Conservation (phyloP, 2,329 filamentous ascomycete genomes). For the Aspergillus latus region DNA sequence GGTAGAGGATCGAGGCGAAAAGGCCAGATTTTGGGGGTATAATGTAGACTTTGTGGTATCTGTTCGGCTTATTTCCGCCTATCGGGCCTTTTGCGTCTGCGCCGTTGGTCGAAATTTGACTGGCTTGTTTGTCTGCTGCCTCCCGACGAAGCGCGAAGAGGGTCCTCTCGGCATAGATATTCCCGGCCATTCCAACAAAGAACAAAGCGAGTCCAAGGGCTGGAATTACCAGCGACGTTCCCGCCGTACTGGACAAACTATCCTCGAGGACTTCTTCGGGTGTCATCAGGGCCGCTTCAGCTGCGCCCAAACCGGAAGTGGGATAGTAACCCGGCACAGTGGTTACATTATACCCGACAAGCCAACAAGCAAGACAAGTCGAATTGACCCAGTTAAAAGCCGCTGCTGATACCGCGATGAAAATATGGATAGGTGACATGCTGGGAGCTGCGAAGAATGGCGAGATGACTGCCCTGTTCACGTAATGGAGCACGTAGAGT, state of each 20-base stretch:
- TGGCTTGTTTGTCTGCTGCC: conserved; percentile 52
- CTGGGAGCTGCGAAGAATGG: conserved; percentile 78
- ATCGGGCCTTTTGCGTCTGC: conserved; percentile 28
- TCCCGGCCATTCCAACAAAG: conserved; percentile 71
- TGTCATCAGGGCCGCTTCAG: background rate
- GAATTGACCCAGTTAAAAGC: conserved; percentile 81
- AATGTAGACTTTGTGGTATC: conserved; percentile 79
- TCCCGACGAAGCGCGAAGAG: conserved; percentile 80
- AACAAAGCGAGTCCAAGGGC: conserved; percentile 71
- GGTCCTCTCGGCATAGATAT: conserved; percentile 87
- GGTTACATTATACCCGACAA: conserved; percentile 71
- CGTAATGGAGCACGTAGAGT: conserved; percentile 74
- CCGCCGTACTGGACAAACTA: background rate
- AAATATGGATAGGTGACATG: conserved; percentile 83
- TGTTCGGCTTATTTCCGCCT: conserved; percentile 37
- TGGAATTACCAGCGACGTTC: conserved; percentile 36
- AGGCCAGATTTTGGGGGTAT: conserved; percentile 77
- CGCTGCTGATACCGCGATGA: conserved; percentile 65
- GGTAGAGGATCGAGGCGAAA: conserved; percentile 80
- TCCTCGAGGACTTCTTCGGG: conserved; percentile 1
- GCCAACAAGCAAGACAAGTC: conserved; percentile 73
- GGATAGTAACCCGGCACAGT: background rate
- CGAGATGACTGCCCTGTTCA: conserved; percentile 81
- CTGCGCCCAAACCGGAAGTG: background rate
- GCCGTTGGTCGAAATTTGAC: background rate